Base-by-base conservation (phyloP, 2,329 filamentous ascomycete species). In the Apiospora aurea region DNA sequence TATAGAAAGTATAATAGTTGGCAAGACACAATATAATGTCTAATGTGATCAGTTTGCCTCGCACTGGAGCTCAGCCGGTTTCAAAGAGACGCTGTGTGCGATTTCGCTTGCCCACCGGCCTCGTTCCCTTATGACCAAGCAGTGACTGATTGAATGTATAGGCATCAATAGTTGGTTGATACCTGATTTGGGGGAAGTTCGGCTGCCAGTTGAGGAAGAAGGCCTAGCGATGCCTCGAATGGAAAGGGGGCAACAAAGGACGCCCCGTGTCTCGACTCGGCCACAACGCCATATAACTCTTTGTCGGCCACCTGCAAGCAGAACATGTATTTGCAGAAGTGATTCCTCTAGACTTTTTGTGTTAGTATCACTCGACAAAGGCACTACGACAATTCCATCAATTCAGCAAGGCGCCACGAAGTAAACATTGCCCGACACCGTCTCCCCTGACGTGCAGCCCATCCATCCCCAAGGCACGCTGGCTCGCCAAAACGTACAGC, bases 1-100 rank as follows among this genome's bases (percentile, higher is more conserved):
- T 41, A 64, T 41, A 41, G 57, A 64, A 64, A 13, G 57, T 13
- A 34, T 64, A 41, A 64, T 64, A 64, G 57, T 24, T 41, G 57
- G 18, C 57, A 38, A 64, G 29, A 7, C 57, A 64, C 21, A 41
- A 64, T 41, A 38, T 64, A 64, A 64, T 64, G 34, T 41, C 18
- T 64, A 64, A 64, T 64, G 34, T 41, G 34, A 34, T n/a, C 8
- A 41, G 41, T 41, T 5, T 41, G 18, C 34, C 29, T 2, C 24
- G 21, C 18, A 5, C 57, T 8, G 18, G 21, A 64, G 11, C 34
- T 64, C 29, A 18, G 57, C 57, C 4, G 34, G 11, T 21, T 41
- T 4, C 4, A 24, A 41, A 34, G 29, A 38, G 18, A 18, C 13
- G 57, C 1, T 41, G 10, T 64, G 14, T n/a, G 29, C 21, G 10